Base-by-base conservation (phyloP, 441 rosid species). In the Melianthus villosus region DNA sequence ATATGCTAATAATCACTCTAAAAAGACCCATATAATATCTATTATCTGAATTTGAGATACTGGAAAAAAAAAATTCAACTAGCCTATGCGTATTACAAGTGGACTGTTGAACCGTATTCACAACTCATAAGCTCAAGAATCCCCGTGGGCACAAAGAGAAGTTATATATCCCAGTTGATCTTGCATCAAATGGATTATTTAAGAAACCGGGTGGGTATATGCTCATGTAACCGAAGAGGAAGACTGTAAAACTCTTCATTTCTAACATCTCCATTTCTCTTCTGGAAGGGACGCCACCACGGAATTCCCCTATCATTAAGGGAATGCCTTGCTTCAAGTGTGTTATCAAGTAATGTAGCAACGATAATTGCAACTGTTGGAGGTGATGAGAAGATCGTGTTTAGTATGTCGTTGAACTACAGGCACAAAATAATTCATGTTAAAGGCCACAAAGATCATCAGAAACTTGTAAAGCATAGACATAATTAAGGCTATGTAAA, bases 211-310 rank as follows among this genome's bases (percentile, higher is more conserved):
- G 72, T 25, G 7, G 95, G 95, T 1, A 80, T n/a, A 50, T 64
- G 65, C 34, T 63, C 64, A 4, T 59, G 40, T 7, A 76, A n/a
- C 53, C 91, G 55, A 17, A 76, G 53, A 2, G 89, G 97, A 20
- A 62, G 44, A 23, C 70, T 59, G 60, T 87, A 87, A 52, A 80
- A 87, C 61, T 83, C 97, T 0, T 57, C 75, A 0, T 67, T 83
- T 59, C 97, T 60, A 1, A 0, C 1, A 22, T 87, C 97, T 34
- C 97, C 87, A 2, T 59, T 30, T 56, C 72, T 55, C 37, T 49
- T 53, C 62, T 72, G 91, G 75, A 87, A 87, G 2, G 97, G 97
- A 39, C 27, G 54, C 97, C 89, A 87, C 97, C 97, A 87, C 3
- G 67, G 59, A 25, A 71, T 25, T 51, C 93, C 97, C 68, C 97